Percentiles rank a stretch among this genome's conserved stretches.
Conservation (phyloP, 139 green algal genomes). For the Choricystis sp. region DNA sequence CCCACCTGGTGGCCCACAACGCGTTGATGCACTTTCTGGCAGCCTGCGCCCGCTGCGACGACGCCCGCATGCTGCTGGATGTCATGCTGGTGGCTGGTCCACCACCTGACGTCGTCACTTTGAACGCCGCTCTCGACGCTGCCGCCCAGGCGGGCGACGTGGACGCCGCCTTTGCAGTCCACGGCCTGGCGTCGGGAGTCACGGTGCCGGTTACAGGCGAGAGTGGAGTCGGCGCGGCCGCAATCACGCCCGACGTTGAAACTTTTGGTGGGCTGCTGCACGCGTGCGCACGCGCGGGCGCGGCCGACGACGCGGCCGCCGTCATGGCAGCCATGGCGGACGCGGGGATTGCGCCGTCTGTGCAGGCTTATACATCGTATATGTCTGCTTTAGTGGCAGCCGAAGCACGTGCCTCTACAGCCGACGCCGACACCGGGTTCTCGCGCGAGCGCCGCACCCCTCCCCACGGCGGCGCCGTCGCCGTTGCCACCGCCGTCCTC, state of each 20-base stretch:
- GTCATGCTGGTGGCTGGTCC: constrained; percentile 18
- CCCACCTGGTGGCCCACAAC: constrained; percentile 28
- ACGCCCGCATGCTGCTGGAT: constrained; percentile 16
- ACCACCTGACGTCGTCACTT: constrained; percentile 26
- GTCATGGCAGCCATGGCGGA: constrained; percentile 14
- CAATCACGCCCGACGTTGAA: constrained; percentile 14
- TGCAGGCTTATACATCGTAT: constrained; percentile 35
- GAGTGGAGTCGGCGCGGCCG: background rate
- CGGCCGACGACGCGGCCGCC: constrained; percentile 11
- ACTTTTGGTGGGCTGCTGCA: constrained; percentile 34
- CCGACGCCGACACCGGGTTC: background rate
- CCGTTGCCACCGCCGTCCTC: constrained; percentile 21
- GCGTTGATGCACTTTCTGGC: constrained; percentile 27
- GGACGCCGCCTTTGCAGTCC: constrained; percentile 7
- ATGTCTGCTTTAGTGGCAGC: constrained; percentile 38
- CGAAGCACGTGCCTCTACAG: constrained; percentile 2
- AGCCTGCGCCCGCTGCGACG: constrained; percentile 4
- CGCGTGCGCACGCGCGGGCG: constrained; percentile 22
- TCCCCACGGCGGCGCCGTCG: background rate
- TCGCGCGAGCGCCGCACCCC: too few species aligned
- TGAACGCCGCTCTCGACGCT: constrained; percentile 27
- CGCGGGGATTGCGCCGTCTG: constrained; percentile 9
- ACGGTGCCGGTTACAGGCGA: too few species aligned
- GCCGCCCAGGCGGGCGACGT: constrained; percentile 12
- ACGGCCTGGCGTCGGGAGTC: constrained; percentile 15